Evolutionary conservation across 139 green algal species (phyloP), one percentile per base, ranked within the genome.

Genomic region (Helicosporidium sp.): DNA sequence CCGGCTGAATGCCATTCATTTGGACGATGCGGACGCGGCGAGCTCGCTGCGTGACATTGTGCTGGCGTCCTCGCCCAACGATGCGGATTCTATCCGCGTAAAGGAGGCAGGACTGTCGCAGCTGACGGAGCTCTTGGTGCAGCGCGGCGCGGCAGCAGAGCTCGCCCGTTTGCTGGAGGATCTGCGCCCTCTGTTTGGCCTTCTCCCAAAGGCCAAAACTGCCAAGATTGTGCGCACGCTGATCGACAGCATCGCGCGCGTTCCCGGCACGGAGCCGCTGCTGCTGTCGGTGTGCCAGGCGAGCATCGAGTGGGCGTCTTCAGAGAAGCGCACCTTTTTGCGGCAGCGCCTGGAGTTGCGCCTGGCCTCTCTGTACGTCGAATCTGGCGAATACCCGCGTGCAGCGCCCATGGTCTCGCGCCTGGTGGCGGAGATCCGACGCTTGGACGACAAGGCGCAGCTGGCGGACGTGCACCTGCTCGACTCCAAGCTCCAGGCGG

Each of bases 381-480:
- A 83, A 8, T 78, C 53, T 6, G 60, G 58, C 42, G 71, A 93
- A n/a, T 97, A 79, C 55, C 41, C 66, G 2, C 58, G 69, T 2
- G 70, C 85, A 0, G 65, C 94, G 29, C 45, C 64, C 10, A 67
- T 94, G 7, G 84, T 96, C 25, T 48, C 64, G 58, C 78, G 64
- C 29, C 70, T 97, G 45, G 55, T 94, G 25, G 76, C 68, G 8
- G 87, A 97, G 66, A 88, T 97, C 20, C 93, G 94, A 72, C 75
- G 80, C 48, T 70, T 97, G 49, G 88, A 97, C 54, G 88, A 97
- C 66, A 97, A 97, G 77, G 73, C 96, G 48, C 76, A 96, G 57
- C 75, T 98, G 54, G 84, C 95, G 48, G 89, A 98, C 51, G 88
- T 98, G 33, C 83, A 97, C 68, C 62, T 98, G 52, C 61, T 98